Evolutionary conservation across 139 green algal species (phyloP).

Genomic region (Haematococcus sp.): DNA sequence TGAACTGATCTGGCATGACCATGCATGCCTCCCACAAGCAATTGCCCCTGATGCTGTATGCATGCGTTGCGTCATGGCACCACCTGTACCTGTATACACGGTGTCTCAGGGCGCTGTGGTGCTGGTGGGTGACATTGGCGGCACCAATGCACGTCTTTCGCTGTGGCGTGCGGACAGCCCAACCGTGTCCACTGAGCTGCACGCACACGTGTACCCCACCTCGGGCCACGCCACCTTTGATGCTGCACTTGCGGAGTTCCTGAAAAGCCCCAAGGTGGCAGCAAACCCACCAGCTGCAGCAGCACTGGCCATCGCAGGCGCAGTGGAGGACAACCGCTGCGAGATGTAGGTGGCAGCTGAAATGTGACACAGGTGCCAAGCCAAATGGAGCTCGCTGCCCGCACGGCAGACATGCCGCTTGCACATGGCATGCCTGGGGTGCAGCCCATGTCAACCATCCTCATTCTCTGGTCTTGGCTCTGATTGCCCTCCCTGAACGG

Average conservation of each 20-base stretch:
- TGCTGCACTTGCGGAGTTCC: constrained; percentile 46
- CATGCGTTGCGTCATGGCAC: no score
- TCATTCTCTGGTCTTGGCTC: no score
- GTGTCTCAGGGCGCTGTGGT: constrained; percentile 36
- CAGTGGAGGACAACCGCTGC: constrained; percentile 72
- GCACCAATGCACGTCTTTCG: constrained; percentile 90
- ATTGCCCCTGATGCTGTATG: no score
- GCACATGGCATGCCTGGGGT: no score
- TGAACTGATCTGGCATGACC: no score
- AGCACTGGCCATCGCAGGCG: constrained; percentile 75
- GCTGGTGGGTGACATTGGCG: constrained; percentile 89
- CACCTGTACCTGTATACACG: no score
- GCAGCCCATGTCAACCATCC: no score
- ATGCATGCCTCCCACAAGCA: no score
- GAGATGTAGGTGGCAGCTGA: constrained; percentile 65
- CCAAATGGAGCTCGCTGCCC: no score
- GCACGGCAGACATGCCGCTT: no score
- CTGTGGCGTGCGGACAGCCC: constrained; percentile 59
- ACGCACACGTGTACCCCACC: constrained; percentile 58
- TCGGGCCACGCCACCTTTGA: constrained; percentile 53
- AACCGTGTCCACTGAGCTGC: constrained; percentile 15
- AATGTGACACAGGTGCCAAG: no score
- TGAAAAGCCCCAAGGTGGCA: constrained; percentile 26
- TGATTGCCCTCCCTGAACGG: no score
- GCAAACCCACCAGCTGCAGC: constrained; percentile 27